These are phyloP conservation scores for Trichoderma simmonsii DNA, from an alignment of 2,329 filamentous ascomycete species.

Conservation along the genomic window DNA sequence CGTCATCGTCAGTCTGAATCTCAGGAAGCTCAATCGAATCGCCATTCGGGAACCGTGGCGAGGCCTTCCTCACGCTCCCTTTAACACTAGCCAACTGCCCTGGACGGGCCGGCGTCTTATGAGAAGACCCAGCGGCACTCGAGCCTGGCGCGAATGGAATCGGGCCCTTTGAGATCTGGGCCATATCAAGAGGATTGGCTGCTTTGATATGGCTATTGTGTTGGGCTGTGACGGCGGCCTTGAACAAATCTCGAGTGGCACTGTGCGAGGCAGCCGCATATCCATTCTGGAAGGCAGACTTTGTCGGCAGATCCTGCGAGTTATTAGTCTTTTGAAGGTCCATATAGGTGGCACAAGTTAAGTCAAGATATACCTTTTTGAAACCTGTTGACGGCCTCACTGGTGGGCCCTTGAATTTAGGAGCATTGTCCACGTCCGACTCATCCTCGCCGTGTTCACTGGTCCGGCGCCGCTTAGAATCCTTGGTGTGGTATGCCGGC, in stretches of 20 bases:
- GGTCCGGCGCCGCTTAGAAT: slow-evolving; percentile 77
- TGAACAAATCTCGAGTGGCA: slow-evolving; percentile 58
- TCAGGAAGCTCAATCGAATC: slow-evolving; percentile 91
- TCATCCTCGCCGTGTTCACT: slow-evolving; percentile 69
- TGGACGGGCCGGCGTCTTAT: slow-evolving; percentile 68
- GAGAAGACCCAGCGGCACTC: slow-evolving; percentile 51
- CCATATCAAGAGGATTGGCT: slow-evolving; percentile 73
- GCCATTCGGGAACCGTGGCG: slow-evolving; percentile 82
- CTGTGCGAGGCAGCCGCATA: slow-evolving; percentile 58
- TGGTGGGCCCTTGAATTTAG: slow-evolving; percentile 72
- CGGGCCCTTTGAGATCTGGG: slow-evolving; percentile 81
- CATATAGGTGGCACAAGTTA: slow-evolving; percentile 21
- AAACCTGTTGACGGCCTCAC: slow-evolving; percentile 72
- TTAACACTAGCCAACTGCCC: slow-evolving; percentile 44
- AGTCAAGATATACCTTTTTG: slow-evolving; percentile 56
- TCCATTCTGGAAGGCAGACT: slow-evolving; percentile 58
- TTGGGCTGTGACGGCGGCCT: slow-evolving; percentile 63
- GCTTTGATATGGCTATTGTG: slow-evolving; percentile 62
- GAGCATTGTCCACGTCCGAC: slow-evolving; percentile 54
- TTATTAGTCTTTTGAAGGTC: slow-evolving; percentile 32
- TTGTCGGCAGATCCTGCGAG: slow-evolving; percentile 56
- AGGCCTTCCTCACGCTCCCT: slow-evolving; percentile 64
- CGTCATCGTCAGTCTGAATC: slow-evolving; percentile 93
- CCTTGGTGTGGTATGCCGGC: slow-evolving; percentile 64
- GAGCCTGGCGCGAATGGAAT: slow-evolving; percentile 81